Conservation (phyloP, 1,284 basidiomycete species). For the Trametes hirsuta region DNA sequence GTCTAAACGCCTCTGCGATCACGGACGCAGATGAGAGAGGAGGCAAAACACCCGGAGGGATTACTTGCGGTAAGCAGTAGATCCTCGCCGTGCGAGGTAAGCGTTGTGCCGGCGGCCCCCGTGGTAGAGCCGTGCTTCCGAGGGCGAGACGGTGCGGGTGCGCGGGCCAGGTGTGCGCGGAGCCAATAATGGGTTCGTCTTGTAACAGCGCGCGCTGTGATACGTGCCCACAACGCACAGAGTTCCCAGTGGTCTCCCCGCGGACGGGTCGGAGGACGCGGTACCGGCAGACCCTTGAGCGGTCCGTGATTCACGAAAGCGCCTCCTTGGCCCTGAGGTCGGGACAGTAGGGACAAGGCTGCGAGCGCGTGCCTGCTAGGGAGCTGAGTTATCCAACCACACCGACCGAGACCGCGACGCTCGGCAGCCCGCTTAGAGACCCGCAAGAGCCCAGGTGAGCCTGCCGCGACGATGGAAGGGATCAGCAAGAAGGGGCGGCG, state of each 20-base stretch:
- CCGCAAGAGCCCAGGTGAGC: neutral
- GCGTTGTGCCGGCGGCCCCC: too few species aligned
- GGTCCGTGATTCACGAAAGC: neutral
- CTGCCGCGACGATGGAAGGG: conserved; percentile 10
- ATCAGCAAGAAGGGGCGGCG: conserved; percentile 16
- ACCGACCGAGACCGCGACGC: neutral
- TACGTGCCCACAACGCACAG: conserved; percentile 1
- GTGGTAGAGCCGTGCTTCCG: too few species aligned
- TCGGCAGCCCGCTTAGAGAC: neutral
- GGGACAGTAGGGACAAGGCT: too few species aligned
- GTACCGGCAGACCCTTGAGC: neutral
- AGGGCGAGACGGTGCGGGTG: neutral
- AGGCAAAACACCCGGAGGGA: neutral
- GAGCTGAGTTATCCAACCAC: neutral
- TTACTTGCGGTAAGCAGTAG: too few species aligned
- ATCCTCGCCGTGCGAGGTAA: too few species aligned
- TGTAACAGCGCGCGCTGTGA: conserved; percentile 17
- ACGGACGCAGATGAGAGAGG: neutral
- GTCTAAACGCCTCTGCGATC: conserved; percentile 10
- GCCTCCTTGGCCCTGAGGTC: neutral
- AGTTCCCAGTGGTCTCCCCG: neutral
- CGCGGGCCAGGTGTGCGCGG: neutral
- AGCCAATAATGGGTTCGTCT: neutral
- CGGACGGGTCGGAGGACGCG: neutral
- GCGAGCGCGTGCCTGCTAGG: too few species aligned